Percentiles rank a stretch among this genome's conserved stretches.
These are phyloP conservation scores for Chrysoporthe cubensis DNA, from an alignment of 2,329 filamentous ascomycete genomes.

Conservation along the genomic window DNA sequence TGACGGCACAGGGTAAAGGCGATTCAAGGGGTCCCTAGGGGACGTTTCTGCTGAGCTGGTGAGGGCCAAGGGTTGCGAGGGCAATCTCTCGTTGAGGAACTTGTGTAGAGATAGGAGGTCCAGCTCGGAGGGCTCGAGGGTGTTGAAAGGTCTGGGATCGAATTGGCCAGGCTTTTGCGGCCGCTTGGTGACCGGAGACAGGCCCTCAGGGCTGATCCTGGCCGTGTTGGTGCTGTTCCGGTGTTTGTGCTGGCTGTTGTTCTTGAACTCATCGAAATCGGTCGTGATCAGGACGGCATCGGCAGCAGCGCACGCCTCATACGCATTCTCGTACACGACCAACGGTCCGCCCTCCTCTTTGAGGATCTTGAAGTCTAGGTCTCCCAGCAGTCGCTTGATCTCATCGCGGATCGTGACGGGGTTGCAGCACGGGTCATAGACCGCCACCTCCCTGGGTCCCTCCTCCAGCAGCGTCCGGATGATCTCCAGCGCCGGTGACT, in stretches of 20 bases:
- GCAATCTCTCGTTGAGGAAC: constrained; percentile 42
- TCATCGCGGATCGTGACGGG: constrained; percentile 54
- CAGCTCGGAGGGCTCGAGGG: constrained; percentile 43
- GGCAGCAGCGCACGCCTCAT: constrained; percentile 53
- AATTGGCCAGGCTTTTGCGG: constrained; percentile 39
- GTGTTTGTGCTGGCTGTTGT: constrained; percentile 16
- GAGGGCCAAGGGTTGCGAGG: neutral
- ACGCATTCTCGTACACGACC: constrained; percentile 51
- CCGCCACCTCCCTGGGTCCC: constrained; percentile 63
- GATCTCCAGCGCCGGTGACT: constrained; percentile 70
- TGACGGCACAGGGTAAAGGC: constrained; percentile 49
- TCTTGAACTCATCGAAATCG: constrained; percentile 57
- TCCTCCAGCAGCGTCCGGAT: constrained; percentile 69
- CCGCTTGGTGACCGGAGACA: neutral
- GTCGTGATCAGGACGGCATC: constrained; percentile 59
- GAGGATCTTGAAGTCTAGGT: constrained; percentile 32
- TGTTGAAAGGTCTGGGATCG: constrained; percentile 53
- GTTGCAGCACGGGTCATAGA: constrained; percentile 70
- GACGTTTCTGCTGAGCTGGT: neutral
- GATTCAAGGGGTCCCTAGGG: constrained; percentile 47
- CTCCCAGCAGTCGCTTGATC: constrained; percentile 50
- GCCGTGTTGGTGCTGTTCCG: neutral
- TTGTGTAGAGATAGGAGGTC: constrained; percentile 54
- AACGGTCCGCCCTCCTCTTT: constrained; percentile 48
- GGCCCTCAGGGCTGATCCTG: constrained; percentile 9